Base-by-base conservation (phyloP, 768 basidiomycete species). In the Podaxis sp. region DNA sequence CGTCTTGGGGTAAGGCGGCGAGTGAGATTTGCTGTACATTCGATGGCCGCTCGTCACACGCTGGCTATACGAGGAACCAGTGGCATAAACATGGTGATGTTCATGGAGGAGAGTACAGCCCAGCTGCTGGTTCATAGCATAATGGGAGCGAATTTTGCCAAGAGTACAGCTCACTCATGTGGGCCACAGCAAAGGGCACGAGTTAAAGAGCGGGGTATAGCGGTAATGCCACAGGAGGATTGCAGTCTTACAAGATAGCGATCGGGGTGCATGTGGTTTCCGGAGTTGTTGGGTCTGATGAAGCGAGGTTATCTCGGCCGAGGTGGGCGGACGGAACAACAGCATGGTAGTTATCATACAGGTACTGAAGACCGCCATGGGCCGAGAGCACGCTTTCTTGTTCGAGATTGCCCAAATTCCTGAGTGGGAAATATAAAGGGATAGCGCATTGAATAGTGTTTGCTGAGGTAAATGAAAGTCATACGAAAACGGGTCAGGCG, bases 281-380 rank as follows among this genome's bases (percentile, higher is more conserved):
- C 33, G 33, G 2, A 33, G 2, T 9, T 33, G 8, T 9, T 8
- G 33, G 29, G 33, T 8, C 33, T 33, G 33, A 33, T 33, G 8
- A 33, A 33, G 8, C 8, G 33, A 33, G 33, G 33, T 33, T 8
- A 9, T 33, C 33, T 0, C 8, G 8, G 8, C 2, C 33, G 1
- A 33, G 8, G 33, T 33, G 8, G 33, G 8, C 8, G 9, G 33
- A 2, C 33, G 15, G 40, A 79, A 65, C 4, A 77, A 77, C 22
- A 77, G 76, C 40, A 79, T 66, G 5, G 78, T 83, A 4, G 81
- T 84, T 54, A 79, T 69, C 59, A 83, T 33, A 9, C 29, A n/a
- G 3, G 33, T n/a, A 12, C 5, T 5, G 19, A 68, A 68, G 17
- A 66, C 61, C 8, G 38, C 37, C 19, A 64, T 65, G 25, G 65